A percentile compares a stretch with the other conserved stretches of the same genome.
Evolutionary conservation across 192 early-diverging fungal genomes (phyloP).

Genomic region (Phycomyces nitens): DNA sequence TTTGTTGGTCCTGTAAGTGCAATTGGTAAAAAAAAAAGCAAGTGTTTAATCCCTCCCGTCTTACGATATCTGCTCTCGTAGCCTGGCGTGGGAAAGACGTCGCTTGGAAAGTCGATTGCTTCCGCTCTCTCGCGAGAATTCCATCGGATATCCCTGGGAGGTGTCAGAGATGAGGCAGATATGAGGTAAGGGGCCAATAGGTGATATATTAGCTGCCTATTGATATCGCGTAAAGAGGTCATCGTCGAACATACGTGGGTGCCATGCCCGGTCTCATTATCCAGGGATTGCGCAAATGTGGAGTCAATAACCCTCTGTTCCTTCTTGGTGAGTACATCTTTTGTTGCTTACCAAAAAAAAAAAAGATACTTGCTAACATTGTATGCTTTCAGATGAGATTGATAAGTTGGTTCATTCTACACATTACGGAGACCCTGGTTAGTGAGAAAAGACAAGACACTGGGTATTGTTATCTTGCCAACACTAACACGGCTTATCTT

Average conservation of each 20-base stretch:
- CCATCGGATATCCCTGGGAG: conserved; percentile 78
- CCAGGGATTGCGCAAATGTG: conserved; percentile 64
- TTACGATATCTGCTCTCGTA: conserved; percentile 7
- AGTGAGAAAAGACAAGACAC: background rate
- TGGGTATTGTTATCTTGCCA: background rate
- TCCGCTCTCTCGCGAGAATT: conserved; percentile 73
- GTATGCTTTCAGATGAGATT: conserved; percentile 62
- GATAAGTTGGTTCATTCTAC: conserved; percentile 72
- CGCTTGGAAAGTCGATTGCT: conserved; percentile 77
- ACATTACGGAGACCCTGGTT: conserved; percentile 65
- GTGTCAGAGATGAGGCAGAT: conserved; percentile 85
- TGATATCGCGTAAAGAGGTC: conserved; percentile 50
- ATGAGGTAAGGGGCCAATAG: conserved; percentile 39
- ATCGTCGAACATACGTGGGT: conserved; percentile 85
- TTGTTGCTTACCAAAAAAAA: background rate
- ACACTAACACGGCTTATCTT: background rate
- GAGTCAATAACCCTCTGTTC: conserved; percentile 77
- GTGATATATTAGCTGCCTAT: background rate
- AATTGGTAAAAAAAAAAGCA: background rate
- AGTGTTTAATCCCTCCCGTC: too few species aligned
- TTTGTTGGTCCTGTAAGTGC: conserved; percentile 60
- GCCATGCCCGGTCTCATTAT: conserved; percentile 79
- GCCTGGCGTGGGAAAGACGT: conserved; percentile 76
- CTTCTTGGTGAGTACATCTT: conserved; percentile 53
- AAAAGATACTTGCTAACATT: too few species aligned